phyloP scores from a whole-genome alignment of 2,329 filamentous ascomycete genomes.

The Tolypocladium pustulatum region DNA sequence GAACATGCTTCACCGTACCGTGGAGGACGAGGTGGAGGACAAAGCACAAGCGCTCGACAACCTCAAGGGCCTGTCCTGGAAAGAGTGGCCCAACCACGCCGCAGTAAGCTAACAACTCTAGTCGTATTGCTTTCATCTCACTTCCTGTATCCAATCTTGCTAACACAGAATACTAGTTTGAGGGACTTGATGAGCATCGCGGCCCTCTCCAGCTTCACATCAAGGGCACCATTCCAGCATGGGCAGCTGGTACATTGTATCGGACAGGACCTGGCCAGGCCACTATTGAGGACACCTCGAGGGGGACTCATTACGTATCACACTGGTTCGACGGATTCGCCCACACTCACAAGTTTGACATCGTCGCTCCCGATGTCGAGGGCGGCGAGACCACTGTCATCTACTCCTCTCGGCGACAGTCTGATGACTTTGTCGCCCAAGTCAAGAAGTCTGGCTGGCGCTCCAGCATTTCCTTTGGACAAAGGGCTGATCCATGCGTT shows the following conservation, averaged over 20 bases:
- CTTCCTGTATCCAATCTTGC: not conserved
- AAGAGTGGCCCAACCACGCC: slow-evolving; percentile 37
- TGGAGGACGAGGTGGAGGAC: slow-evolving; percentile 16
- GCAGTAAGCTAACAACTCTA: slow-evolving; percentile 21
- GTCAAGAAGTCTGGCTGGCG: slow-evolving; percentile 50
- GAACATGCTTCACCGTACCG: slow-evolving; percentile 16
- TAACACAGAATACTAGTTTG: slow-evolving; percentile 41
- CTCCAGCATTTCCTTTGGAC: slow-evolving; percentile 53
- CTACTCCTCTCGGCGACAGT: slow-evolving; percentile 63
- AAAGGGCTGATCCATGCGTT: slow-evolving; percentile 63
- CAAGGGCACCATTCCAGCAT: slow-evolving; percentile 56
- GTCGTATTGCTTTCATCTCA: not conserved
- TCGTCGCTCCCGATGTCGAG: slow-evolving; percentile 32
- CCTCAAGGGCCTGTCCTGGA: slow-evolving; percentile 21
- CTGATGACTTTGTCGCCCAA: slow-evolving; percentile 49
- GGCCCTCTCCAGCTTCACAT: slow-evolving; percentile 54
- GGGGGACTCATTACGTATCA: slow-evolving; percentile 48
- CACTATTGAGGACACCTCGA: slow-evolving; percentile 45
- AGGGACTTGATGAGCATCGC: slow-evolving; percentile 54
- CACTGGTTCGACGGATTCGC: slow-evolving; percentile 80
- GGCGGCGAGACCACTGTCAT: slow-evolving; percentile 32
- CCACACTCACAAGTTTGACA: slow-evolving; percentile 62
- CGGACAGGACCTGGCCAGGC: slow-evolving; percentile 63
- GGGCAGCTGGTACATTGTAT: slow-evolving; percentile 62
- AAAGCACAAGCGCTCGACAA: slow-evolving; percentile 12